Base-by-base conservation (phyloP, 2,329 filamentous ascomycete species). In the Aschersonia sp. region DNA sequence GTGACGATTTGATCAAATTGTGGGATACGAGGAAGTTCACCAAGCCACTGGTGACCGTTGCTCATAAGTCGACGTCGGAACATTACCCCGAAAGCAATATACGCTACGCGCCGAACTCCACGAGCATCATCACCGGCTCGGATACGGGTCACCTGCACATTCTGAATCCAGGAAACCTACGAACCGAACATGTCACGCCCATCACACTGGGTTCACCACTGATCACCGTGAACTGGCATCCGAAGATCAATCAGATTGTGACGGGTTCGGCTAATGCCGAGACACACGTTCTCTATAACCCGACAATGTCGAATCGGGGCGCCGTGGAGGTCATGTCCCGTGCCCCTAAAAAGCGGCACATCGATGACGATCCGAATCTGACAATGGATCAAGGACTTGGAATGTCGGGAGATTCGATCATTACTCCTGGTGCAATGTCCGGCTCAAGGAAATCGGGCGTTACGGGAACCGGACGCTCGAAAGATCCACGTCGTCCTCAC, bases 11-110 rank as follows among this genome's bases (percentile, higher is more conserved):
- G 2, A 90, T 98, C 64, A 97, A 97, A 67, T 73, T 95, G 2
- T 98, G 92, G 92, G 92, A 98, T 62, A 94, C 83, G 4, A 80
- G 92, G 49, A 97, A 95, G 59, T 94, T 98, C 72, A 97, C 92
- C 62, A 74, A 83, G 49, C 87, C 92, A 4, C 75, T 98, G 11
- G 86, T 87, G 44, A 85, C 81, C 1, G 79, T 87, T 12, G 69
- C 81, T 5, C 88, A 95, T 63, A 66, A 77, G 1, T 94, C 90
- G 1, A 94, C 86, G 11, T 90, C 87, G 1, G 80, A 82, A 49
- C 81, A 88, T 57, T 94, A 86, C 61, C 78, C 85, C 1, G 89
- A 86, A 50, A 84, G 81, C 47, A 94, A 88, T 59, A 95, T 98
- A 59, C 77, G 78, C 52, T 98, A 97, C 68, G 86, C 87, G 32